These are phyloP conservation scores for Hysterium pulicare DNA, from an alignment of 2,329 filamentous ascomycete genomes.

Conservation along the genomic window DNA sequence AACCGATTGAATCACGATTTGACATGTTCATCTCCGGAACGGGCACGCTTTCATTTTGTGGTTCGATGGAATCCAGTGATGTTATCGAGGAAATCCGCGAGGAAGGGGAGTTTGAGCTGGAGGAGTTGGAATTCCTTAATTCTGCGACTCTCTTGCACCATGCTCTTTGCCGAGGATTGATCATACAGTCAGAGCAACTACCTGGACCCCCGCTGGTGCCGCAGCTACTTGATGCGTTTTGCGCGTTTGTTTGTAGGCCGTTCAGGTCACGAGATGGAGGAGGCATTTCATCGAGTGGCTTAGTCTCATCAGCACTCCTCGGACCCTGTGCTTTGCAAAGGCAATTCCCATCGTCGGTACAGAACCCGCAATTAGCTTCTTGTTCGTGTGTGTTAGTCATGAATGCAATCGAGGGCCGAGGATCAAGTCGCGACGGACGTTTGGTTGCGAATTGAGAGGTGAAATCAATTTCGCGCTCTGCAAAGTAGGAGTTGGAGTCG, in stretches of 20 bases:
- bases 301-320: too few relatives aligned
- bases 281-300: constrained; percentile 11
- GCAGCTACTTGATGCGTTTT: constrained; percentile 2
- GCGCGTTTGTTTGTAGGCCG: constrained; percentile 3
- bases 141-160: constrained; percentile 35
- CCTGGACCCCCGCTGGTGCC: constrained; percentile 24
- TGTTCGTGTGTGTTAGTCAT: constrained; percentile 13
- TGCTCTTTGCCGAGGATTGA: constrained; percentile 31
- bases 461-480: constrained; percentile 33
- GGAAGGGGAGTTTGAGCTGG: constrained; percentile 6
- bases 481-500: constrained; percentile 11
- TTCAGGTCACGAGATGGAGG: constrained; percentile 4
- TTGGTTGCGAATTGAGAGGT: constrained; percentile 21
- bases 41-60: constrained; percentile 17
- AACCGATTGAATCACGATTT: constrained; percentile 24
- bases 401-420: constrained; percentile 19
- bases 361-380: constrained; percentile 31
- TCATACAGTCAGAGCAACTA: constrained; percentile 34
- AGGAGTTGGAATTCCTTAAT: constrained; percentile 10
- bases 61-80: constrained; percentile 24
- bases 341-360: constrained; percentile 29
- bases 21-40: constrained; percentile 9
- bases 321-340: constrained; percentile 22
- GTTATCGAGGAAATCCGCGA: constrained; percentile 17
- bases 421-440: constrained; percentile 8